Conservation (phyloP, 2,329 filamentous ascomycete genomes). For the Talaromyces piceae region DNA sequence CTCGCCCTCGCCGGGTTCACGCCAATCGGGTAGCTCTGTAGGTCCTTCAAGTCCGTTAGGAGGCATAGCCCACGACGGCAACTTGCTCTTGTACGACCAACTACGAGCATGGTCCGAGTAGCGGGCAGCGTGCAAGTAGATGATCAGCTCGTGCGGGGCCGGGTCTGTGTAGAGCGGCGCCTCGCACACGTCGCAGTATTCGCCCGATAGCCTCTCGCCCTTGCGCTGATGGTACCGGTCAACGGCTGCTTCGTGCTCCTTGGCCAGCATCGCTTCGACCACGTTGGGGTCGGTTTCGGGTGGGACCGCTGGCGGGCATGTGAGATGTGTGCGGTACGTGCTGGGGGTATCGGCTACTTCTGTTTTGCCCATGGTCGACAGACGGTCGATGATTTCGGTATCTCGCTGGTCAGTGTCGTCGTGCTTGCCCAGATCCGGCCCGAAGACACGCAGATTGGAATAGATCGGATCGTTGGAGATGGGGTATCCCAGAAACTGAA, state of each 20-base stretch:
- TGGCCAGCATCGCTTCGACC: slow-evolving; percentile 35
- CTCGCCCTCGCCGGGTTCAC: slow-evolving; percentile 29
- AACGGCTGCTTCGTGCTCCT: slow-evolving; percentile 69
- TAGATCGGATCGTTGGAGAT: slow-evolving; percentile 98
- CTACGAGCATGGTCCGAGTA: slow-evolving; percentile 76
- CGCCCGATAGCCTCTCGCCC: slow-evolving; percentile 87
- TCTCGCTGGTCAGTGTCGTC: slow-evolving; percentile 67
- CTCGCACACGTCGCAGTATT: slow-evolving; percentile 70
- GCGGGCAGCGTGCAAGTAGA: slow-evolving; percentile 86
- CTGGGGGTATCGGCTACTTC: slow-evolving; percentile 86
- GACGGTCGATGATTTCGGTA: slow-evolving; percentile 78
- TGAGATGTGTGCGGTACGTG: slow-evolving; percentile 61
- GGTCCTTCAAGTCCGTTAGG: slow-evolving; percentile 66
- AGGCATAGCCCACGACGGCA: slow-evolving; percentile 82
- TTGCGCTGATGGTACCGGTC: slow-evolving; percentile 82
- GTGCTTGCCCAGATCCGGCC: slow-evolving; percentile 62
- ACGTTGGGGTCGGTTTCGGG: slow-evolving; percentile 30
- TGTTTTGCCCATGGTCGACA: slow-evolving; percentile 87
- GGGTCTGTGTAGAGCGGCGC: slow-evolving; percentile 92
- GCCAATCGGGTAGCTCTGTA: slow-evolving; percentile 51
- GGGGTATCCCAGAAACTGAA: slow-evolving; percentile 89
- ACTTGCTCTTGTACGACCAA: slow-evolving; percentile 79
- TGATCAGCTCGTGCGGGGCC: slow-evolving; percentile 77
- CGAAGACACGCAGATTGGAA: slow-evolving; percentile 88
- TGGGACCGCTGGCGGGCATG: slow-evolving; percentile 30